These are phyloP conservation scores for Phalaenopsis equestris DNA, from an alignment of 106 monocot genomes.

Conservation along the genomic window DNA sequence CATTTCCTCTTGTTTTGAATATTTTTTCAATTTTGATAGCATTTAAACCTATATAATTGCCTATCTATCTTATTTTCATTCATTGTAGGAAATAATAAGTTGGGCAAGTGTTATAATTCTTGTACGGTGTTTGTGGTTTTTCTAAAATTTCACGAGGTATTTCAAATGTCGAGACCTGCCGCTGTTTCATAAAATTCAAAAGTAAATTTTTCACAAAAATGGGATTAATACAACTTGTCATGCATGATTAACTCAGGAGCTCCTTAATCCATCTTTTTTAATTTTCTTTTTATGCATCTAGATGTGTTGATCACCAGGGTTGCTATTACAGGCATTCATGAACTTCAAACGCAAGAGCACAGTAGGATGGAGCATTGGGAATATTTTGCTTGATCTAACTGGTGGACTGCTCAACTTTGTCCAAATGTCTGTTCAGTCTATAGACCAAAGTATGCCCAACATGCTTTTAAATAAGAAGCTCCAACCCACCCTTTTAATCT, in stretches of 20 bases:
- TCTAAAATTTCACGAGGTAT: not conserved
- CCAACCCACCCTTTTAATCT: not conserved
- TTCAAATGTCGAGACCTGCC: not conserved
- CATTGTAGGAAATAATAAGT: not conserved
- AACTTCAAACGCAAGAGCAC: conserved; percentile 74
- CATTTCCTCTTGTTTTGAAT: not conserved
- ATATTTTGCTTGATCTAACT: conserved; percentile 60
- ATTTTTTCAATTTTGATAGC: not conserved
- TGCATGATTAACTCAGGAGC: not conserved
- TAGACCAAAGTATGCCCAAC: conserved; percentile 50
- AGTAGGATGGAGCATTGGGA: conserved; percentile 79
- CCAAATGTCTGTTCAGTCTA: conserved; percentile 70
- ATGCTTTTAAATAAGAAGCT: not conserved
- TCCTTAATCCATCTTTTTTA: not conserved
- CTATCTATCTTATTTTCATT: not conserved
- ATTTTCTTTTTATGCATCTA: not conserved
- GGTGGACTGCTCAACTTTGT: conserved; percentile 68
- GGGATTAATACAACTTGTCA: no score
- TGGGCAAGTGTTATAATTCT: not conserved
- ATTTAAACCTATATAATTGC: not conserved
- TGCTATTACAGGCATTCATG: conserved; percentile 46
- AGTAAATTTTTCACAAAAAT: not conserved
- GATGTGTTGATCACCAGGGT: not conserved
- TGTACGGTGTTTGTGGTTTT: not conserved
- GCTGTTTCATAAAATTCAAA: not conserved